These are phyloP conservation scores for Dactylis glomerata DNA, from an alignment of 176 grass and related monocot species.

Conservation along the genomic window DNA sequence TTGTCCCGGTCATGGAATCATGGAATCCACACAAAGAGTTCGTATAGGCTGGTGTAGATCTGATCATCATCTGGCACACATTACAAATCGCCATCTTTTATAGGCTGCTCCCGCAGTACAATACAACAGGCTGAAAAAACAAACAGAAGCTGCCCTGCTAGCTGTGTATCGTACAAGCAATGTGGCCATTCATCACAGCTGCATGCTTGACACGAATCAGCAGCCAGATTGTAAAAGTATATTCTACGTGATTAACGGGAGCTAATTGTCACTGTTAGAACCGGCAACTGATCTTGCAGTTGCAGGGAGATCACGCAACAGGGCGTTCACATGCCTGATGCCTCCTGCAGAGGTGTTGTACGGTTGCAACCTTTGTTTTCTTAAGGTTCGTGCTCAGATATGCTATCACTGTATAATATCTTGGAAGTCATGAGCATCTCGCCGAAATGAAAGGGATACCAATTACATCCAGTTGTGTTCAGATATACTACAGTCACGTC, in stretches of 20 bases:
- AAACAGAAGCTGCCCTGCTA: not conserved
- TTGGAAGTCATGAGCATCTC: too few relatives aligned
- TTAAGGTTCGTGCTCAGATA: slow-evolving; percentile 2
- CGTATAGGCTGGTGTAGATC: slow-evolving; percentile 27
- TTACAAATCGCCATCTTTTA: not conserved
- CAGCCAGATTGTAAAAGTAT: not conserved
- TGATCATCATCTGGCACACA: slow-evolving; percentile 10
- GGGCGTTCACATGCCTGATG: slow-evolving; percentile 43
- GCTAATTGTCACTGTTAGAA: slow-evolving; percentile 24
- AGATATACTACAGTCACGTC: too few relatives aligned
- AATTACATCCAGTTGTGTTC: too few relatives aligned
- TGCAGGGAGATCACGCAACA: slow-evolving; percentile 41
- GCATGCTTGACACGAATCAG: slow-evolving; percentile 25
- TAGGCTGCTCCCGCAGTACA: slow-evolving; percentile 38
- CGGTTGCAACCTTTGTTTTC: not conserved
- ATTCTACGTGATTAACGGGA: not conserved
- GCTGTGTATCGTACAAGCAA: not conserved
- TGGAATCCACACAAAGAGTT: slow-evolving; percentile 13
- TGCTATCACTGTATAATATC: too few relatives aligned
- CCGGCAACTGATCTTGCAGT: slow-evolving; percentile 33
- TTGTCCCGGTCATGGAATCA: slow-evolving; percentile 25
- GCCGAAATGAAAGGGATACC: not conserved
- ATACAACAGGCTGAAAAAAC: slow-evolving; percentile 31
- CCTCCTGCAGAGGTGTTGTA: slow-evolving; percentile 19
- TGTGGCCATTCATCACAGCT: not conserved